These are phyloP conservation scores for Monotropa hypopitys DNA, from an alignment of 179 eudicot genomes.

Conservation along the genomic window DNA sequence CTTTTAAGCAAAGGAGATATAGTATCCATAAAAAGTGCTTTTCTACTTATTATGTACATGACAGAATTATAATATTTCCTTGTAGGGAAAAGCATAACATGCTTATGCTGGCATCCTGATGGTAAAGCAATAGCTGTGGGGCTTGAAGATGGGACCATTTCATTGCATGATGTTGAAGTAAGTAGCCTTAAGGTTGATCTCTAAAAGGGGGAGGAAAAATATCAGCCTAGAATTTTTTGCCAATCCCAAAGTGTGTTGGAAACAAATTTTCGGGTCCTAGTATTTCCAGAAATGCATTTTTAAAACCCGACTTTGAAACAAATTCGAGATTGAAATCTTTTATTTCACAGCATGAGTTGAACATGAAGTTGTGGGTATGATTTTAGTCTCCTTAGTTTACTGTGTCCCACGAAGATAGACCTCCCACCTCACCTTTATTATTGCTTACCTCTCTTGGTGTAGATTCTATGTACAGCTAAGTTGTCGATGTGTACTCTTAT, in stretches of 20 bases:
- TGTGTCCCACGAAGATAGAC: neutral
- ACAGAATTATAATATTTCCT: neutral
- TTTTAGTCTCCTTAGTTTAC: neutral
- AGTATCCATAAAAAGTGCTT: neutral
- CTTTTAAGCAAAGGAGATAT: neutral
- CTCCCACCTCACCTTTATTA: neutral
- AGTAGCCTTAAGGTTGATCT: slow-evolving; percentile 19
- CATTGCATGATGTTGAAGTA: slow-evolving; percentile 93
- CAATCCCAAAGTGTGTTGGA: neutral
- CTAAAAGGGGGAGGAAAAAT: neutral
- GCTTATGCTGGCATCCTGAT: slow-evolving; percentile 99
- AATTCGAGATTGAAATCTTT: neutral
- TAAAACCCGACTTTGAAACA: neutral
- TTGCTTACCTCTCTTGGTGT: neutral
- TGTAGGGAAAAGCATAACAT: slow-evolving; percentile 73
- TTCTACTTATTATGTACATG: neutral
- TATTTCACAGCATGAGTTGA: neutral
- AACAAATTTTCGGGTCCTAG: neutral
- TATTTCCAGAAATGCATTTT: neutral
- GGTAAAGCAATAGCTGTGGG: slow-evolving; percentile 96
- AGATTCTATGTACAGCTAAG: neutral
- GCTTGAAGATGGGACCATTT: slow-evolving; percentile 88
- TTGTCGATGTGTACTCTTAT: neutral
- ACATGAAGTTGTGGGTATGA: neutral
- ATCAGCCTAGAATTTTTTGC: neutral